Conservation (phyloP, 805 yeast species). For the Yarrowia porcina region DNA sequence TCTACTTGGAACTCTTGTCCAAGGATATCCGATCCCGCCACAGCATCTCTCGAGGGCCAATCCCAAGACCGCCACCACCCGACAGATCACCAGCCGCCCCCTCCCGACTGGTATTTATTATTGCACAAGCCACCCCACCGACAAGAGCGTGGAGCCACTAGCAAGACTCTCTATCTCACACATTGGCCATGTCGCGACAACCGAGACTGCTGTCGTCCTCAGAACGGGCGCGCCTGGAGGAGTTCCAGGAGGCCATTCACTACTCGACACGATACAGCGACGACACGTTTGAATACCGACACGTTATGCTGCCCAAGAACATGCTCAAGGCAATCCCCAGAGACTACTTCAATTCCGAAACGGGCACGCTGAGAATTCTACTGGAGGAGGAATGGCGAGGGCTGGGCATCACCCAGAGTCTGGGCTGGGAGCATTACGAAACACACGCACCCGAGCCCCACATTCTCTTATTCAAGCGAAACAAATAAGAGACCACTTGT, state of each 20-base stretch:
- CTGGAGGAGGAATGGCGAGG: slow-evolving; percentile 99
- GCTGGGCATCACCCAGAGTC: slow-evolving; percentile 90
- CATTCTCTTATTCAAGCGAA: slow-evolving; percentile 71
- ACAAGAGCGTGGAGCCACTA: background rate
- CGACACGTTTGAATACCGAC: slow-evolving; percentile 88
- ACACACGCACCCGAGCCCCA: slow-evolving; percentile 99
- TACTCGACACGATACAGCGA: slow-evolving; percentile 92
- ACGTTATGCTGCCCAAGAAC: slow-evolving; percentile 93
- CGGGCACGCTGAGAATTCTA: slow-evolving; percentile 87
- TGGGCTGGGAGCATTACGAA: slow-evolving; percentile 98
- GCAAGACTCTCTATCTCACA: background rate
- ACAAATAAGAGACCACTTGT: slow-evolving; percentile 13
- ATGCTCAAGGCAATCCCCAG: slow-evolving; percentile 92
- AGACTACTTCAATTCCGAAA: slow-evolving; percentile 89
- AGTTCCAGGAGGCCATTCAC: slow-evolving; percentile 90
- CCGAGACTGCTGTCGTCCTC: slow-evolving; percentile 71
- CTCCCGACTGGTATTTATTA: background rate
- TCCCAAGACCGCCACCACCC: background rate
- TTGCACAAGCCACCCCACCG: background rate
- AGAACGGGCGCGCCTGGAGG: slow-evolving; percentile 82
- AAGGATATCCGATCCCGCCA: background rate
- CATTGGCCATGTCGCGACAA: slow-evolving; percentile 10
- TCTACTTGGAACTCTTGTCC: slow-evolving; percentile 4
- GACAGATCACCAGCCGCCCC: background rate
- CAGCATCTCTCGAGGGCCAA: background rate